Conservation (phyloP, 495 filamentous ascomycete genomes). For the Penicillium chermesinum region DNA sequence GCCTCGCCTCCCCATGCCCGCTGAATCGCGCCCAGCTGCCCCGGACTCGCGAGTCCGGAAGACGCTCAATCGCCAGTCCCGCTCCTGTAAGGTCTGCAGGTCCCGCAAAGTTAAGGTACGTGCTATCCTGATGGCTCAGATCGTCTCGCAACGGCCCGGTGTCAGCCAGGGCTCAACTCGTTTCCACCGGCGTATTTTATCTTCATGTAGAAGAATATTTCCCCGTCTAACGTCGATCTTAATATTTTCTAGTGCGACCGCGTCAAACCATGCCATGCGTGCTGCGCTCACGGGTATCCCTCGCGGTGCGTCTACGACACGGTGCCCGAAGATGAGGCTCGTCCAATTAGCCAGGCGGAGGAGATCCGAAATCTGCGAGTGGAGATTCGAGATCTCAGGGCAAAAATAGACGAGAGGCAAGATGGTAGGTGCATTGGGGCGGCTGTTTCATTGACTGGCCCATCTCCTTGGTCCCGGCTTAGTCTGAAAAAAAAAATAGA, state of each 20-base stretch:
- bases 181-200: conserved; percentile 10
- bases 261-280: conserved; percentile 43
- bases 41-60: conserved; percentile 22
- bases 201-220: no score
- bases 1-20: conserved; percentile 18
- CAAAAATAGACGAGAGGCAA: conserved; percentile 21
- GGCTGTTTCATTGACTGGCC: background rate
- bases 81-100: conserved; percentile 43
- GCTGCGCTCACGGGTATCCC: conserved; percentile 44
- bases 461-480: background rate
- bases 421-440: conserved; percentile 22
- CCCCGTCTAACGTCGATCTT: conserved; percentile 11
- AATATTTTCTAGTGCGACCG: conserved; percentile 41
- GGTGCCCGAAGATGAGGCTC: conserved; percentile 32
- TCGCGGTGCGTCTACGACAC: conserved; percentile 41
- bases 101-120: conserved; percentile 44
- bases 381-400: conserved; percentile 35
- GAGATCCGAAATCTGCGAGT: conserved; percentile 39
- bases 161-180: conserved; percentile 7
- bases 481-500: no score
- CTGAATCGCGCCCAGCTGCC: conserved; percentile 21
- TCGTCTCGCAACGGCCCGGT: conserved; percentile 19
- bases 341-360: conserved; percentile 39
- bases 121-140: conserved; percentile 19
- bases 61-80: conserved; percentile 33